Percentiles rank a stretch among this genome's conserved stretches.
Conservation (phyloP, 2,329 filamentous ascomycete species). For the Kalmusia sp. region DNA sequence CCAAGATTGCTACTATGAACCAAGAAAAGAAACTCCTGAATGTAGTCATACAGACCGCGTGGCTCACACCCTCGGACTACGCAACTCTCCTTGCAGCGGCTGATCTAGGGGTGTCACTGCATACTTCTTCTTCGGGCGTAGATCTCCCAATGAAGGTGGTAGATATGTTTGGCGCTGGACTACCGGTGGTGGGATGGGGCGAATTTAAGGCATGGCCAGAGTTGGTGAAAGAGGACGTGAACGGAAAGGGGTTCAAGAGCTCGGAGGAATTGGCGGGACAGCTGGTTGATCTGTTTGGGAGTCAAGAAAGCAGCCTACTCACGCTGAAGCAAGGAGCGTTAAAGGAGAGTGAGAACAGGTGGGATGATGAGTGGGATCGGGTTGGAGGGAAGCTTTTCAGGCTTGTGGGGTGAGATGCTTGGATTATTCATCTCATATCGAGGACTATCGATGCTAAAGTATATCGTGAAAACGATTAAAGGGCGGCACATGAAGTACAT, state of each 20-base stretch:
- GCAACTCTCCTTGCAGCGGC: slow-evolving; percentile 82
- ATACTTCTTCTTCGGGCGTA: slow-evolving; percentile 92
- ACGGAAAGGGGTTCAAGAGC: slow-evolving; percentile 84
- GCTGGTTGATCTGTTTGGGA: slow-evolving; percentile 69
- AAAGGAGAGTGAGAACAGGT: slow-evolving; percentile 76
- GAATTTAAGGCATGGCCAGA: slow-evolving; percentile 89
- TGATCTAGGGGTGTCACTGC: slow-evolving; percentile 88
- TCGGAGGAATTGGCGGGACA: slow-evolving; percentile 69
- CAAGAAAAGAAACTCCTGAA: slow-evolving; percentile 69
- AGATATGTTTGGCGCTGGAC: slow-evolving; percentile 95
- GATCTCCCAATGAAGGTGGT: slow-evolving; percentile 99
- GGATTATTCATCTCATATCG: too few species aligned
- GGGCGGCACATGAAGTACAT: too few species aligned
- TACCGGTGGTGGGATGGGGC: slow-evolving; percentile 88
- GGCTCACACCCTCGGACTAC: slow-evolving; percentile 85
- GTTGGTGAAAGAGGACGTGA: slow-evolving; percentile 84
- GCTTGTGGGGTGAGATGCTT: slow-evolving; percentile 14
- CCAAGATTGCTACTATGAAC: slow-evolving; percentile 68
- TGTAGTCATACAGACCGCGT: slow-evolving; percentile 79
- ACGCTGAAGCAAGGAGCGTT: slow-evolving; percentile 72
- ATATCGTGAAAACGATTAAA: too few species aligned
- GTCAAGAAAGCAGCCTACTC: slow-evolving; percentile 61
- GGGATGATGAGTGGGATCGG: slow-evolving; percentile 92
- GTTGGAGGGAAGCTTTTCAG: slow-evolving; percentile 75
- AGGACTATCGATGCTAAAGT: too few species aligned